A percentile compares a stretch with the other conserved stretches of the same genome.
phyloP scores from a whole-genome alignment of 805 yeast genomes.

The Ogataea ganodermae region DNA sequence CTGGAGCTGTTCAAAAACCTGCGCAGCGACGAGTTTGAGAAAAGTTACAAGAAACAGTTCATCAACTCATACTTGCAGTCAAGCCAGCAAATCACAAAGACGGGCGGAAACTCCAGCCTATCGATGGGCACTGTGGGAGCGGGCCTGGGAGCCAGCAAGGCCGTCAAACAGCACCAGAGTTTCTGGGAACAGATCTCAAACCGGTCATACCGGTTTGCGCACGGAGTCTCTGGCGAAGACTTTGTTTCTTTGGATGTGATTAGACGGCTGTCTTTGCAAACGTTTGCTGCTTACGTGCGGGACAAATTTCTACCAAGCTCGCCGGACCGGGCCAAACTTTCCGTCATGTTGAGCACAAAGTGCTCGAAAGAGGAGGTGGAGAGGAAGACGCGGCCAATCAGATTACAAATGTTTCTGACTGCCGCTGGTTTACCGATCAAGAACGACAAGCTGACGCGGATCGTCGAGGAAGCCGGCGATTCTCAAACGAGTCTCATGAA shows the following conservation, averaged over 20 bases:
- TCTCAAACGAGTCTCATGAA: constrained; percentile 41
- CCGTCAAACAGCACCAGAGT: constrained; percentile 45
- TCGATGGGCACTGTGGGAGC: constrained; percentile 28
- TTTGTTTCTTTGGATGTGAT: constrained; percentile 38
- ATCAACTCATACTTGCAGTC: constrained; percentile 27
- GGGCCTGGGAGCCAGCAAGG: constrained; percentile 21
- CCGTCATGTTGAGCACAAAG: constrained; percentile 43
- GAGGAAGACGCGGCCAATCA: constrained; percentile 39
- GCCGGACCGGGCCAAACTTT: constrained; percentile 39
- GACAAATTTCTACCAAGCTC: constrained; percentile 40
- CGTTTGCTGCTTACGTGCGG: constrained; percentile 40
- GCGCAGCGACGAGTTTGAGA: constrained; percentile 39
- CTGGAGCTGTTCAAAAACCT: constrained; percentile 28
- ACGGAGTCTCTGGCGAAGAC: constrained; percentile 32
- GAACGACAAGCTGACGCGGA: constrained; percentile 38
- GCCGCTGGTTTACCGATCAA: constrained; percentile 51
- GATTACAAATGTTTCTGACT: constrained; percentile 45
- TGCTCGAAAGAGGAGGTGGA: constrained; percentile 40
- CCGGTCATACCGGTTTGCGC: constrained; percentile 43
- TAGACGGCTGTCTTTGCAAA: constrained; percentile 32
- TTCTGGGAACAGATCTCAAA: constrained; percentile 52
- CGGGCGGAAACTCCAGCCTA: constrained; percentile 29
- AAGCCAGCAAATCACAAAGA: constrained; percentile 16
- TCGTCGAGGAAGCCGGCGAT: constrained; percentile 41
- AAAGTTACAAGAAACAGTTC: constrained; percentile 40